phyloP scores from a whole-genome alignment of 257 asterid genomes.

The Solanum bulbocastanum region DNA sequence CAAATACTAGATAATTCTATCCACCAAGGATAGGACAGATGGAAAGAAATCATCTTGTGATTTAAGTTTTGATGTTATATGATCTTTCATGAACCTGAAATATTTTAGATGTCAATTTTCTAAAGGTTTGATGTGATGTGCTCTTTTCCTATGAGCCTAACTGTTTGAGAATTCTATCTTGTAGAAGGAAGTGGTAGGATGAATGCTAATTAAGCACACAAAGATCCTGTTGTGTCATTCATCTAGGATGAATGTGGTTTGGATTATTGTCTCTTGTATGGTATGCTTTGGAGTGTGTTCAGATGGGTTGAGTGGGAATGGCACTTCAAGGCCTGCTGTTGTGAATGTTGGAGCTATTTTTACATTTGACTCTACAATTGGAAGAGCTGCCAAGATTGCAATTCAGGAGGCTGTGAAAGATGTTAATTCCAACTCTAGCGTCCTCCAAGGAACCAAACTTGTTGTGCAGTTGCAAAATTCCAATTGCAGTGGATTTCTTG shows the following conservation, averaged over 20 bases:
- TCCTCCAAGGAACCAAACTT: constrained; percentile 59
- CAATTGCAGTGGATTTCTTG: constrained; percentile 89
- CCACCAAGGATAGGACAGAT: background rate
- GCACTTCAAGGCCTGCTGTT: constrained; percentile 51
- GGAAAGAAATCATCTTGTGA: background rate
- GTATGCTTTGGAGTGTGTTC: constrained; percentile 37
- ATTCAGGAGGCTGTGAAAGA: constrained; percentile 90
- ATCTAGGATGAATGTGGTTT: constrained; percentile 34
- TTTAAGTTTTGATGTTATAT: background rate
- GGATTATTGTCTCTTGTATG: constrained; percentile 25
- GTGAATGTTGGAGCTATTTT: constrained; percentile 80
- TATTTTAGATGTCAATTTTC: background rate
- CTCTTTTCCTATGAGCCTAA: background rate
- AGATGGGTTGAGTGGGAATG: constrained; percentile 35
- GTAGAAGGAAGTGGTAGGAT: constrained; percentile 5
- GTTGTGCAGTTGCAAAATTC: constrained; percentile 31
- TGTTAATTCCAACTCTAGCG: constrained; percentile 56
- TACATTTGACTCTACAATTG: constrained; percentile 64
- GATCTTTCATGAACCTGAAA: background rate
- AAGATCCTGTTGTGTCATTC: constrained; percentile 2
- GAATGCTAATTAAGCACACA: constrained; percentile 8
- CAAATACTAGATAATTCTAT: background rate
- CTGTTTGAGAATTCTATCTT: background rate
- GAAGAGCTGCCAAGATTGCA: constrained; percentile 83
- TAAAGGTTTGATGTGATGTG: background rate